Conservation (phyloP, 1,139 yeast species). For the Torulaspora globosa region DNA sequence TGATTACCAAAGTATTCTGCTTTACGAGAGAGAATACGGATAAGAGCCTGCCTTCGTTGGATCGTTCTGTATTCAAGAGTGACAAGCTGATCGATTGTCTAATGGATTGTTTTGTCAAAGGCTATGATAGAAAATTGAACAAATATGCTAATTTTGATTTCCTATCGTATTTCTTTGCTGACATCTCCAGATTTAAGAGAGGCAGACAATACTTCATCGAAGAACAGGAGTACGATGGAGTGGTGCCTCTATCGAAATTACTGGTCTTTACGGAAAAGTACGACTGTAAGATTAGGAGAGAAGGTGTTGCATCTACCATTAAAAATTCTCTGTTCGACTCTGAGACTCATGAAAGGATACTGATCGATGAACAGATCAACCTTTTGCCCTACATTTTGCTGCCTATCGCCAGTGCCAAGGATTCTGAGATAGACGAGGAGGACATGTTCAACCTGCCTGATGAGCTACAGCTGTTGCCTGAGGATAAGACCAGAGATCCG, state of each 20-base stretch:
- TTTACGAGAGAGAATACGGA: slow-evolving; percentile 40
- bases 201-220: slow-evolving; percentile 78
- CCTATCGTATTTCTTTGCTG: slow-evolving; percentile 84
- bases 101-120: slow-evolving; percentile 88
- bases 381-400: slow-evolving; percentile 74
- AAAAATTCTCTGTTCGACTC: slow-evolving; percentile 86
- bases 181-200: slow-evolving; percentile 65
- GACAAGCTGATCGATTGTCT: slow-evolving; percentile 68
- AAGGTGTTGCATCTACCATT: slow-evolving; percentile 89
- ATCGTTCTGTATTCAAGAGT: slow-evolving; percentile 50
- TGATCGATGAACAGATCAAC: slow-evolving; percentile 62
- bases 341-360: slow-evolving; percentile 56
- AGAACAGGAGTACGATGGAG: slow-evolving; percentile 67
- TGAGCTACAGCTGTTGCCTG: slow-evolving; percentile 74
- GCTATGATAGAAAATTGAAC: slow-evolving; percentile 67
- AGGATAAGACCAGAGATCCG: slow-evolving; percentile 76
- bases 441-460: slow-evolving; percentile 88
- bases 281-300: slow-evolving; percentile 75
- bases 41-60: slow-evolving; percentile 22
- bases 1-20: slow-evolving; percentile 53
- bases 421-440: slow-evolving; percentile 63
- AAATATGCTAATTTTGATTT: slow-evolving; percentile 74
- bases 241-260: slow-evolving; percentile 74
- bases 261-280: slow-evolving; percentile 80
- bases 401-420: slow-evolving; percentile 82